Evolutionary conservation across 139 green algal species (phyloP).

Genomic region (Coelastrella sp.): DNA sequence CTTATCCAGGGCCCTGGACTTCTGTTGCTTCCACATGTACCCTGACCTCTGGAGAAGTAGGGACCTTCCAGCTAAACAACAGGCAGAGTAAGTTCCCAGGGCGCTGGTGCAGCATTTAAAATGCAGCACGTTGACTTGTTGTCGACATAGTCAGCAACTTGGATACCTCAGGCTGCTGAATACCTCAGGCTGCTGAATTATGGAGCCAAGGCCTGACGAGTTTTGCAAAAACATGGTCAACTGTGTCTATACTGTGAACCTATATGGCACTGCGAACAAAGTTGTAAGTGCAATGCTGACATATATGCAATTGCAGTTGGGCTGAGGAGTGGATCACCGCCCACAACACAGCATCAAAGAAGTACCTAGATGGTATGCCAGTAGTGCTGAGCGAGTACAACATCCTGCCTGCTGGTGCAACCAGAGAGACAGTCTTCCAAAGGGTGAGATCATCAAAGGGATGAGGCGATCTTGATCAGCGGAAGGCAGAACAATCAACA

Average conservation of each 20-base stretch:
- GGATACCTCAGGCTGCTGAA: no score
- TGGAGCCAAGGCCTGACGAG: no score
- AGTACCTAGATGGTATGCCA: neutral
- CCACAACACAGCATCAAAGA: neutral
- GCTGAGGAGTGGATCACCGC: neutral
- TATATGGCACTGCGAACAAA: no score
- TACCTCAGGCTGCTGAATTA: no score
- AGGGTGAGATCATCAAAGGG: no score
- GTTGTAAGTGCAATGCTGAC: neutral
- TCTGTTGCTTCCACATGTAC: constrained; percentile 77
- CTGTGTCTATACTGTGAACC: no score
- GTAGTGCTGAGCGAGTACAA: neutral
- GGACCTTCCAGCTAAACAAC: neutral
- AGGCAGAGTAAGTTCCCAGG: neutral
- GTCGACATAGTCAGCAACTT: no score
- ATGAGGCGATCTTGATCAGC: no score
- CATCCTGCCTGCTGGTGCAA: constrained; percentile 51
- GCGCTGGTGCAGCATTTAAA: no score
- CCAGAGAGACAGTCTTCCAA: constrained; percentile 47
- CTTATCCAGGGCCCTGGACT: no score
- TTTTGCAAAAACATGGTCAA: neutral
- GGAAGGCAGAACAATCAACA: no score
- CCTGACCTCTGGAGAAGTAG: constrained; percentile 75
- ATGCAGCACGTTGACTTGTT: no score
- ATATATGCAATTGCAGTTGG: neutral